phyloP scores from a whole-genome alignment of 768 basidiomycete species.

The Lyophyllum atratum region DNA sequence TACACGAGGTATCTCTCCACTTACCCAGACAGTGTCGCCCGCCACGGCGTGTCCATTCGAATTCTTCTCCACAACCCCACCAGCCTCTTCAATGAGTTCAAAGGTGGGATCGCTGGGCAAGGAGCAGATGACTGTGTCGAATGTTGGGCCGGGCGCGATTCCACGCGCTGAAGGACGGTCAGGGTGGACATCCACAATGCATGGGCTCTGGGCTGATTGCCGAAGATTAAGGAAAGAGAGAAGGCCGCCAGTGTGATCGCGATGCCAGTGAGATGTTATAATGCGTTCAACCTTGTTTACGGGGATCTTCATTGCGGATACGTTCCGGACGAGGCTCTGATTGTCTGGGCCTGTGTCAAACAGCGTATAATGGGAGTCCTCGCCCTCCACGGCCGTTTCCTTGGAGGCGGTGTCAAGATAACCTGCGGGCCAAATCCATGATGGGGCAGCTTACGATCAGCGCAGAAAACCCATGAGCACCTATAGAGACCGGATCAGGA shows the following conservation, averaged over 20 bases:
- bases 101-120: slow-evolving; percentile 75
- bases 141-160: slow-evolving; percentile 65
- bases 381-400: slow-evolving; percentile 58
- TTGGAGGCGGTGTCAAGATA: slow-evolving; percentile 20
- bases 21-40: slow-evolving; percentile 67
- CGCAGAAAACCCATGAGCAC: slow-evolving; percentile 85
- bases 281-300: slow-evolving; percentile 59
- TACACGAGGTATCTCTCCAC: slow-evolving; percentile 77
- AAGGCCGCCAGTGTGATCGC: slow-evolving; percentile 75
- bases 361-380: slow-evolving; percentile 53
- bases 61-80: slow-evolving; percentile 59
- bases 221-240: slow-evolving; percentile 61
- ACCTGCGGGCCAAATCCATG: no score
- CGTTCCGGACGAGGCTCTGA: slow-evolving; percentile 72
- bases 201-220: slow-evolving; percentile 25
- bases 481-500: slow-evolving; percentile 31
- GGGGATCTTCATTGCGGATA: slow-evolving; percentile 57
- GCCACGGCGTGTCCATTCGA: slow-evolving; percentile 66
- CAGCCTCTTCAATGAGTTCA: slow-evolving; percentile 55
- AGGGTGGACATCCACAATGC: slow-evolving; percentile 76
- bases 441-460: slow-evolving; percentile 59
- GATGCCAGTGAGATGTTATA: slow-evolving; percentile 80
- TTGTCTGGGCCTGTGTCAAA: slow-evolving; percentile 89
- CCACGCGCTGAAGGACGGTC: slow-evolving; percentile 73
- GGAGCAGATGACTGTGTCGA: slow-evolving; percentile 56